These are phyloP conservation scores for Podaxis rugospora DNA, from an alignment of 768 basidiomycete species.

Conservation along the genomic window DNA sequence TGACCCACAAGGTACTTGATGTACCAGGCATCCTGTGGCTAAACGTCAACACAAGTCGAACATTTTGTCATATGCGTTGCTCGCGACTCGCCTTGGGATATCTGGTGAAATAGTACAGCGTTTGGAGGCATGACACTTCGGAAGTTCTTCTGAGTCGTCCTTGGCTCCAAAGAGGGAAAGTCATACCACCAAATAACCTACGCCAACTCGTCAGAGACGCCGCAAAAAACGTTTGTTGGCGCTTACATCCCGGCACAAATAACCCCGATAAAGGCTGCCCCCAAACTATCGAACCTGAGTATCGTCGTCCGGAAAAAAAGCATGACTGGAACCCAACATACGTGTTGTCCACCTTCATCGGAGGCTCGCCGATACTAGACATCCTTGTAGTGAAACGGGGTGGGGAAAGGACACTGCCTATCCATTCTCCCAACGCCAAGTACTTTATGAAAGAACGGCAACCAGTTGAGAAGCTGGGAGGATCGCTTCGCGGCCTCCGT, in stretches of 20 bases:
- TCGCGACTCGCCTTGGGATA: constrained; percentile 32
- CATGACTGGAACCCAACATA: constrained; percentile 17
- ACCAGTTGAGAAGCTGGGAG: constrained; percentile 15
- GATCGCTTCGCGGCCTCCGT: constrained; percentile 9
- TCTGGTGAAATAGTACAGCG: constrained; percentile 50
- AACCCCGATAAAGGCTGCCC: constrained; percentile 47
- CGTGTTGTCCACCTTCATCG: constrained; percentile 31
- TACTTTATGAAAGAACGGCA: constrained; percentile 23
- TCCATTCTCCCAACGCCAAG: constrained; percentile 15
- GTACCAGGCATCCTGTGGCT: constrained; percentile 42
- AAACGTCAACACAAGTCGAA: not conserved
- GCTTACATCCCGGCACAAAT: constrained; percentile 43
- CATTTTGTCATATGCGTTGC: constrained; percentile 7
- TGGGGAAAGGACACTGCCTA: constrained; percentile 15
- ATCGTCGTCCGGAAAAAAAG: not conserved
- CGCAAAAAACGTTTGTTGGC: not conserved
- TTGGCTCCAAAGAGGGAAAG: not conserved
- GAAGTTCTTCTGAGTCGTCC: constrained; percentile 1
- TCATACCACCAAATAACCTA: constrained; percentile 52
- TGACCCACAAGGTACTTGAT: constrained; percentile 42
- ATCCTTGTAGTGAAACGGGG: constrained; percentile 14
- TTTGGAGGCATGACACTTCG: constrained; percentile 52
- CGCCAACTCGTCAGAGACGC: not conserved
- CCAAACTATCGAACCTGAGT: constrained; percentile 33
- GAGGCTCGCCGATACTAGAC: constrained; percentile 13